phyloP scores from a whole-genome alignment of 495 filamentous ascomycete species.

The Neurospora sp. region DNA sequence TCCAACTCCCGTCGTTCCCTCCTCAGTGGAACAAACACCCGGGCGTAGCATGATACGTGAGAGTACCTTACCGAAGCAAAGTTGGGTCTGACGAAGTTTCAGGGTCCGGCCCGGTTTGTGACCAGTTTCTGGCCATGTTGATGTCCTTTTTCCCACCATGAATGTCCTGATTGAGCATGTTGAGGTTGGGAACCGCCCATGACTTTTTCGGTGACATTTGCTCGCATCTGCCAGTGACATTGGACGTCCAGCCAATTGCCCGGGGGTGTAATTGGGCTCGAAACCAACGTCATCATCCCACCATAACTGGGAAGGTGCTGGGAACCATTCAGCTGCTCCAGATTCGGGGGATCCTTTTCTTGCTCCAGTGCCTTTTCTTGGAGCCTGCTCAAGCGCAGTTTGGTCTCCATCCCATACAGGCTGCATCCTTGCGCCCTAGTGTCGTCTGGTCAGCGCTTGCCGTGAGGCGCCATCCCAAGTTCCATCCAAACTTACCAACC shows the following conservation, averaged over 20 bases:
- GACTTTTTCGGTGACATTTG: background rate
- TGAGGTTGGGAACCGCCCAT: background rate
- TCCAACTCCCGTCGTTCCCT: background rate
- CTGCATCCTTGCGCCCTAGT: background rate
- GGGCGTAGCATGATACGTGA: background rate
- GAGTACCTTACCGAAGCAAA: background rate
- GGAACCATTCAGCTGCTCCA: background rate
- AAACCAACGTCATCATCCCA: constrained; percentile 41
- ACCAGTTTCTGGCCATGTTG: constrained; percentile 7
- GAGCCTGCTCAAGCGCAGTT: background rate
- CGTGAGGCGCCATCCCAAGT: background rate
- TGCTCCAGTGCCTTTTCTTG: background rate
- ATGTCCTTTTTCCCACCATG: background rate
- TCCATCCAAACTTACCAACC: background rate
- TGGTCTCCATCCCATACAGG: background rate
- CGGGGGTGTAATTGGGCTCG: constrained; percentile 17
- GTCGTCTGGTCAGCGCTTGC: background rate
- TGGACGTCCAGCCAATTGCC: constrained; percentile 17
- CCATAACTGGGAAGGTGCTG: constrained; percentile 11
- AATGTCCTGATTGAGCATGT: background rate
- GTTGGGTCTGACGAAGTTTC: constrained; percentile 21
- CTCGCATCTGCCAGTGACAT: background rate
- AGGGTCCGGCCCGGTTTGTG: constrained; percentile 22
- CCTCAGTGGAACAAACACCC: background rate
- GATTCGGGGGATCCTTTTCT: background rate